Percentiles rank a stretch among this genome's conserved stretches.
phyloP scores from a whole-genome alignment of 2,329 filamentous ascomycete species.

The Microthyrium microscopicum region DNA sequence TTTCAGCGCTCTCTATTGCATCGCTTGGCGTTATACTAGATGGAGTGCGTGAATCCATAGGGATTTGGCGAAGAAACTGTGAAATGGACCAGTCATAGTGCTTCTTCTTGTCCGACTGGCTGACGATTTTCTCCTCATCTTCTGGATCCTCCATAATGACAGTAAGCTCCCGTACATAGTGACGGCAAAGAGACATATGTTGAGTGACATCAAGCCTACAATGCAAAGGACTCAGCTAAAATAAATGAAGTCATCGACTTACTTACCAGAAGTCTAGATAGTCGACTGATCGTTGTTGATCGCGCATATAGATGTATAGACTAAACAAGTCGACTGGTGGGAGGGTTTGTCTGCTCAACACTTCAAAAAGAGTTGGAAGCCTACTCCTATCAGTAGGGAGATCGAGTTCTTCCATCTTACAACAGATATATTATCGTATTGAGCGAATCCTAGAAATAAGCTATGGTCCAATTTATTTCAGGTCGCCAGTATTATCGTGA shows the following conservation, averaged over 20 bases:
- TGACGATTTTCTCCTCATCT: no score
- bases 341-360: constrained; percentile 81
- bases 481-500: no score
- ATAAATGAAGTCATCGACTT: neutral
- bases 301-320: constrained; percentile 99
- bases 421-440: no score
- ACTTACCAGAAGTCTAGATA: constrained; percentile 94
- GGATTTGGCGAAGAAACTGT: no score
- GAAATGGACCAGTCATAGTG: no score
- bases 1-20: no score
- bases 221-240: neutral
- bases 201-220: constrained; percentile 94
- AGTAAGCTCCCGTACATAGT: constrained; percentile 81
- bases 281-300: constrained; percentile 93
- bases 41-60: no score
- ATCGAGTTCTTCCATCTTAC: no score
- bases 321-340: constrained; percentile 94
- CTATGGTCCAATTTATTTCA: no score
- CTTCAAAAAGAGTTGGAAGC: constrained; percentile 88
- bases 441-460: no score
- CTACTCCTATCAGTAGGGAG: constrained; percentile 74
- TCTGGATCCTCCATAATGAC: no score
- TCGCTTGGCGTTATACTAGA: no score
- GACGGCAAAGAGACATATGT: constrained; percentile 92
- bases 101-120: constrained; percentile 39